Base-by-base conservation (phyloP, 129 eudicot genomes). In the Lonicera japonica region DNA sequence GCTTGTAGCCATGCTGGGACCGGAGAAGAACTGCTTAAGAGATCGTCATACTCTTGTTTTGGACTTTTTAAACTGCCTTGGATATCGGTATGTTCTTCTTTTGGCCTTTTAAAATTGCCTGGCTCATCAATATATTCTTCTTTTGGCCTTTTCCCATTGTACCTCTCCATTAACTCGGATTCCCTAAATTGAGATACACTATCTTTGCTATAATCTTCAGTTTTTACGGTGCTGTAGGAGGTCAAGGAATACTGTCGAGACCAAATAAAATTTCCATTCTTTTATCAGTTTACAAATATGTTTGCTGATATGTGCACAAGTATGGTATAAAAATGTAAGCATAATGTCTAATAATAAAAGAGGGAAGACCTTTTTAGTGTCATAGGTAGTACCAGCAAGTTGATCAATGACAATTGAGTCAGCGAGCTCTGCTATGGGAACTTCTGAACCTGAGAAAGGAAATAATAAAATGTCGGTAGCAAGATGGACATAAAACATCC, bases 361-460 rank as follows among this genome's bases (percentile, higher is more conserved):
- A n/a, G 16, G 39, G 17, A 23, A 45, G 57, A 89, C 95, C 91
- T 86, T 80, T 64, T 70, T 73, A 1, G 20, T 55, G 54, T 48
- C 62, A 16, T 57, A 48, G 70, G 39, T 56, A 73, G 79, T 58
- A 67, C 78, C 77, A 60, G 38, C 81, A 65, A 55, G 71, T 23
- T 74, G 77, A 64, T 63, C 83, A 21, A 80, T 67, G 61, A 89
- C 83, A 74, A 92, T 82, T 6, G 78, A 64, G 39, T 85, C 84
- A 23, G 98, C 96, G 76, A 92, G 90, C 70, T 75, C 89, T 36
- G 54, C 19, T 60, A 92, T 69, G 25, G 98, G 76, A 67, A 74
- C 87, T 76, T 92, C 81, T 4, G 89, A 75, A 80, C 95, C 98
- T 92, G 82, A 80, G 67, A 70, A 50, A 50, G 10, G 46, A 21